Base-by-base conservation (phyloP, 441 rosid species). In the Omphalea diandra region DNA sequence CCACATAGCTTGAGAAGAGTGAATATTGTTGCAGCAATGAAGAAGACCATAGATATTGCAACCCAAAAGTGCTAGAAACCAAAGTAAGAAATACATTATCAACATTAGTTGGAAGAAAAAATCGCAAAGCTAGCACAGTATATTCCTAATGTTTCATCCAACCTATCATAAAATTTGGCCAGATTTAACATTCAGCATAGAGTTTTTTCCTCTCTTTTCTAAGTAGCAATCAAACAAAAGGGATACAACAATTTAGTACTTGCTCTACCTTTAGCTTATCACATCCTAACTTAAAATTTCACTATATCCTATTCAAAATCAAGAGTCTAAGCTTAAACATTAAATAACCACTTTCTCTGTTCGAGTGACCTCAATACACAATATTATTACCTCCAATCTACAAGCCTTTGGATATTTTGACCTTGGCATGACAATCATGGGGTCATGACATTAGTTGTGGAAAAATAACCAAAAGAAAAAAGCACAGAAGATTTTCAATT, bases 21-120 rank as follows among this genome's bases (percentile, higher is more conserved):
- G 75, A 94, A 94, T 71, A 87, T 73, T 46, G 99, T 89, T 55
- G 97, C 99, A 70, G 97, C 96, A 63, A 92, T 66, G 76, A 92
- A 90, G 87, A 94, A 94, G 83, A 94, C 88, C 99, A 94, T 90
- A 73, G 99, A 90, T 67, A 92, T 89, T 40, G 98, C 96, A 79
- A 94, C 85, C 99, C 99, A 94, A 67, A 94, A 92, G 84, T 94
- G 98, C 98, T 94, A 80, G 74, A 68, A 69, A 54, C 49, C 38
- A 74, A 81, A 71, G 60, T 69, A 46, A 38, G 47, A 68, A 75
- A 47, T 18, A 54, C 32, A 67, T 53, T 43, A 73, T 79, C 64
- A 68, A 72, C 32, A 73, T 32, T 36, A 22, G 17, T 22, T 10
- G n/a, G 43, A 58, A n/a, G 38, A 58, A 64, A 46, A 43, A 10